Evolutionary conservation across 176 grass and related monocot species (phyloP).

Genomic region (Carex kokanica): DNA sequence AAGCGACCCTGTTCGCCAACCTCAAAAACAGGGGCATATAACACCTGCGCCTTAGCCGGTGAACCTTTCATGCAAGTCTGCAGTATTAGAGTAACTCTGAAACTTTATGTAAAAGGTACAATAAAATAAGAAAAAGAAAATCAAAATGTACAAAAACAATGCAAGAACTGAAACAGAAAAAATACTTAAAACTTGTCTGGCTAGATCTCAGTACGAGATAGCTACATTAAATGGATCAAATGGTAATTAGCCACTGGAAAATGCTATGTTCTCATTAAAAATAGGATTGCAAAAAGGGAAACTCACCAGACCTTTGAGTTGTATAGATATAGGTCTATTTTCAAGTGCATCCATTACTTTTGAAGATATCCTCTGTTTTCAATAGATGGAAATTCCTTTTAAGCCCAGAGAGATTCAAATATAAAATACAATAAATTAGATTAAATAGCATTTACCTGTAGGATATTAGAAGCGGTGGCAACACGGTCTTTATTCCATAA

Average conservation of each 20-base stretch:
- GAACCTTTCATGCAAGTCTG: conserved; percentile 94
- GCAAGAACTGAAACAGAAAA: not conserved
- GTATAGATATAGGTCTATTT: conserved; percentile 71
- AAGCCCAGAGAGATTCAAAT: not conserved
- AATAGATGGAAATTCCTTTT: conserved; percentile 3
- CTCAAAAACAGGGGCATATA: conserved; percentile 84
- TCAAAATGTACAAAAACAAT: conserved; percentile 9
- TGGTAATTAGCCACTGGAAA: not conserved
- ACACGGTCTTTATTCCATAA: conserved; percentile 94
- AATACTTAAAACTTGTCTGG: not conserved
- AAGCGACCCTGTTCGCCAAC: conserved; percentile 71
- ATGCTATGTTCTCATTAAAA: not conserved
- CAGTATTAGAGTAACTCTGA: conserved; percentile 9
- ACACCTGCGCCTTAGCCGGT: conserved; percentile 61
- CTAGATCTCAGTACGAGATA: not conserved
- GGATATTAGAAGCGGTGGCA: conserved; percentile 59
- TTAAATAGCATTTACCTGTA: conserved; percentile 50
- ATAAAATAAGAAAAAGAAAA: not conserved
- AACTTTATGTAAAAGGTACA: conserved; percentile 2
- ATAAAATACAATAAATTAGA: conserved; percentile 11
- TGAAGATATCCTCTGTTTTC: conserved; percentile 65
- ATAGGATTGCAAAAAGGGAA: not conserved
- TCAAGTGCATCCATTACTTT: conserved; percentile 76
- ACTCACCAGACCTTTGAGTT: conserved; percentile 75
- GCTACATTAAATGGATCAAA: not conserved